Evolutionary conservation across 2,329 filamentous ascomycete genomes (phyloP), one percentile per base, ranked within the genome.

Genomic region (Colletotrichum orchidophilum): DNA sequence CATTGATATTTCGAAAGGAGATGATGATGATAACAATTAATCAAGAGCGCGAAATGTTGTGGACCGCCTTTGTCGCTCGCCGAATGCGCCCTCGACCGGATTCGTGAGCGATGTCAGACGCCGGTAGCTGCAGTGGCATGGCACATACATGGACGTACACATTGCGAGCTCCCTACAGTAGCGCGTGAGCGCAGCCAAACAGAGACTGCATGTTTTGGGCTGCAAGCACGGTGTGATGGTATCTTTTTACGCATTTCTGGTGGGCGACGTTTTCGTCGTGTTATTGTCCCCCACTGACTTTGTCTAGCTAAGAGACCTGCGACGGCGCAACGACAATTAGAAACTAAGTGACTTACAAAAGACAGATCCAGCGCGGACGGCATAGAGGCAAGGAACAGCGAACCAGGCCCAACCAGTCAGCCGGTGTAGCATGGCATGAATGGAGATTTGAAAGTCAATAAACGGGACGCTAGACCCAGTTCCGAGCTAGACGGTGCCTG

Each of bases 351-450:
- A 21, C 27, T 39, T 49, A 50, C 35, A 33, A 21, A 39, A 46
- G 39, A 46, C 39, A n/a, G 39, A 21, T 21, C 29, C 18, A 55
- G 24, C 26, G 21, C 18, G 50, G 42, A 54, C 50, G 54, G 29
- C 52, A 39, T 39, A 33, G 26, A 52, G 55, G 60, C 63, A 55
- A 49, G 54, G 55, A 50, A 39, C 60, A 29, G 31, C 55, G 39
- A 39, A 39, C 57, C 42, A 67, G 57, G 63, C 42, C 29, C 63
- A 63, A 71, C 63, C 68, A 67, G 64, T 67, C 63, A 67, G 42
- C 68, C 63, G 64, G 68, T 67, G 57, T 57, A 63, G 62, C 58
- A 62, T 67, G 58, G 63, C 63, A 61, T 35, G 33, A 49, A 66
- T 55, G 46, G 66, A 66, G 62, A 70, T 46, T 46, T 18, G 39